phyloP scores from a whole-genome alignment of 441 rosid species.

The Mallotus repandus region DNA sequence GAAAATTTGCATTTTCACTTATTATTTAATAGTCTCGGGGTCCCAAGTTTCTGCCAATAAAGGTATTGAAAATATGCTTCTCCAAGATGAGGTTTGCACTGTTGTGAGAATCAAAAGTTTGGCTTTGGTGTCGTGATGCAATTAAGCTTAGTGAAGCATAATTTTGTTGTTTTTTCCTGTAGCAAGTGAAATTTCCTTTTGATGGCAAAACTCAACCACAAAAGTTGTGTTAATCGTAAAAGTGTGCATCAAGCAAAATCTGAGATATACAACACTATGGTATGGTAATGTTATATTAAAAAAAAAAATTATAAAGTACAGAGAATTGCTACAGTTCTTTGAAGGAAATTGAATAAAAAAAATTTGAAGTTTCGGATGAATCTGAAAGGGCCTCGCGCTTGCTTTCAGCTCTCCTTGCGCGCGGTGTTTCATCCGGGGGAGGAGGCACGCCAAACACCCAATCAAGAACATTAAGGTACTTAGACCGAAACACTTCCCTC shows the following conservation, averaged over 20 bases:
- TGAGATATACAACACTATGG: too few relatives aligned
- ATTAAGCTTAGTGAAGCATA: too few relatives aligned
- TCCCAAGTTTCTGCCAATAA: constrained; percentile 65
- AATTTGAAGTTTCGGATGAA: background rate
- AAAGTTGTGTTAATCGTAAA: too few relatives aligned
- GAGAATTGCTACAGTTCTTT: background rate
- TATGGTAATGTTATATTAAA: too few relatives aligned
- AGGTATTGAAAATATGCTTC: constrained; percentile 92
- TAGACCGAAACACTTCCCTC: constrained; percentile 87
- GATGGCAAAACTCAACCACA: too few relatives aligned
- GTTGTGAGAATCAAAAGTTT: constrained; percentile 26
- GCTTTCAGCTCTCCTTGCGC: constrained; percentile 29
- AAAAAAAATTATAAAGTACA: background rate
- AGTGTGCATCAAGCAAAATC: too few relatives aligned
- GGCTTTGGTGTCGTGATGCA: background rate
- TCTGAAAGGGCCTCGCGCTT: background rate
- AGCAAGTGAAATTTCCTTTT: too few relatives aligned
- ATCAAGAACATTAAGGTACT: constrained; percentile 86
- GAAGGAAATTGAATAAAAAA: background rate
- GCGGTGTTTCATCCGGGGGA: constrained; percentile 54
- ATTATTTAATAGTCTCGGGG: background rate
- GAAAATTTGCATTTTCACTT: too few relatives aligned
- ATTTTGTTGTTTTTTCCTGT: too few relatives aligned
- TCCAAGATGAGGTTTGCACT: constrained; percentile 63
- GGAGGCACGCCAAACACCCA: constrained; percentile 94